Base-by-base conservation (phyloP, 306 rosid species). In the Lagenaria siceraria region DNA sequence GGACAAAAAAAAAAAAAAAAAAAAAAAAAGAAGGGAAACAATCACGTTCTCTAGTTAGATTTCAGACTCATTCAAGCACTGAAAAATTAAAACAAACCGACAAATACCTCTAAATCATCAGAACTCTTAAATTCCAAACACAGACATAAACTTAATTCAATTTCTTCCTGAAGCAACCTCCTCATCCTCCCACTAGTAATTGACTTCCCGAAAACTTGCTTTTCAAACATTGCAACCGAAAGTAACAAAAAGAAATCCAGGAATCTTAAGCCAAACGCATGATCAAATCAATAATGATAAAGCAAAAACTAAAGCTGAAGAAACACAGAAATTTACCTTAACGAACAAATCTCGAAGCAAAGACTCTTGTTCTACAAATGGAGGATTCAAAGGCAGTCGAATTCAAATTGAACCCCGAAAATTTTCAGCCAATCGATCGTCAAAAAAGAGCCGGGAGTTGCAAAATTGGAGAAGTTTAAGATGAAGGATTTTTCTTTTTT, bases 331-430 rank as follows among this genome's bases (percentile, higher is more conserved):
- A 71, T 29, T 40, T 73, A 73, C 77, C 77, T 73, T 10, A 7
- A 70, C 52, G 56, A 46, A 46, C 38, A 70, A 68, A 68, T 22
- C 33, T 68, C n/a, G 27, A 68, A 68, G 74, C 53, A 40, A 69
- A 70, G 11, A 18, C 55, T 17, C 3, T 51, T 51, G 3, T 17
- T 18, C 56, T 40, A 33, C 22, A 48, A 25, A 71, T 48, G 22
- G 54, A 42, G 21, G 31, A 59, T 59, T 59, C 65, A 31, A n/a
- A 38, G 29, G 74, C 59, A 19, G 61, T 52, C 27, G 49, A 74
- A 36, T 56, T 58, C 77, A 25, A 85, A 85, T 82, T 64, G 66
- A 78, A 81, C 61, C 60, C 76, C 58, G 52, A 31, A 51, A 17
- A 68, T 9, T 51, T 76, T 80, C 81, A 71, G 40, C 15, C 21